A percentile compares a stretch with the other conserved stretches of the same genome.
Evolutionary conservation across 805 yeast species (phyloP).

Genomic region (Yarrowia sp.): DNA sequence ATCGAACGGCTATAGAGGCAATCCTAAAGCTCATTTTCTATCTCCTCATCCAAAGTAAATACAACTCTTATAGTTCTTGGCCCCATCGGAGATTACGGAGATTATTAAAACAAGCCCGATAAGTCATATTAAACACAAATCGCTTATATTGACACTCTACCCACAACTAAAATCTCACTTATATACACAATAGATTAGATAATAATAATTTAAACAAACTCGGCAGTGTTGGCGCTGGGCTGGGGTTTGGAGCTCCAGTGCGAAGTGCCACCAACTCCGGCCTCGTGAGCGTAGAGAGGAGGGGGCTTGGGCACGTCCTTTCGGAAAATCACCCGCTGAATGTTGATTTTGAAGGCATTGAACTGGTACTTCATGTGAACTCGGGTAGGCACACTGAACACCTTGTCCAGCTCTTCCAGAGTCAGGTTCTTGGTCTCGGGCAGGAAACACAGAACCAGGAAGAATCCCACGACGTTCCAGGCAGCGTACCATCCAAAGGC

Average conservation of each 20-base stretch:
- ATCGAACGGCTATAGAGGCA: too few relatives aligned
- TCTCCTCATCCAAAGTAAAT: too few relatives aligned
- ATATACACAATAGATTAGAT: constrained; percentile 1
- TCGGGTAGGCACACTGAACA: constrained; percentile 64
- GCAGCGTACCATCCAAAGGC: constrained; percentile 91
- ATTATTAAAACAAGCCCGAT: too few relatives aligned
- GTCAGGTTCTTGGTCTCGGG: constrained; percentile 78
- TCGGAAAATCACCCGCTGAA: constrained; percentile 42
- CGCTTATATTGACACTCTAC: too few relatives aligned
- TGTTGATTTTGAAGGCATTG: constrained; percentile 46
- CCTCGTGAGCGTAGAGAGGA: constrained; percentile 38
- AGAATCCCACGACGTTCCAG: constrained; percentile 78
- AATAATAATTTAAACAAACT: constrained; percentile 11
- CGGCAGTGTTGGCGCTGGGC: constrained; percentile 5
- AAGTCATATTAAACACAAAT: too few relatives aligned
- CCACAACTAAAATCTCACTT: too few relatives aligned
- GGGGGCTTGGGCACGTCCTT: constrained; percentile 41
- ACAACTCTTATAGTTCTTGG: too few relatives aligned
- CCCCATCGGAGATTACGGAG: too few relatives aligned
- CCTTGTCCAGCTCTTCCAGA: constrained; percentile 77
- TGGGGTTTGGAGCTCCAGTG: constrained; percentile 29
- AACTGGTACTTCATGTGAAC: constrained; percentile 62
- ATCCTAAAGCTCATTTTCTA: too few relatives aligned
- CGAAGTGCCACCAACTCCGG: constrained; percentile 10
- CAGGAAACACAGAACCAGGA: constrained; percentile 58